Percentiles rank a stretch among this genome's conserved stretches.
Conservation (phyloP, 2,329 filamentous ascomycete species). For the Penicillium occitanis region DNA sequence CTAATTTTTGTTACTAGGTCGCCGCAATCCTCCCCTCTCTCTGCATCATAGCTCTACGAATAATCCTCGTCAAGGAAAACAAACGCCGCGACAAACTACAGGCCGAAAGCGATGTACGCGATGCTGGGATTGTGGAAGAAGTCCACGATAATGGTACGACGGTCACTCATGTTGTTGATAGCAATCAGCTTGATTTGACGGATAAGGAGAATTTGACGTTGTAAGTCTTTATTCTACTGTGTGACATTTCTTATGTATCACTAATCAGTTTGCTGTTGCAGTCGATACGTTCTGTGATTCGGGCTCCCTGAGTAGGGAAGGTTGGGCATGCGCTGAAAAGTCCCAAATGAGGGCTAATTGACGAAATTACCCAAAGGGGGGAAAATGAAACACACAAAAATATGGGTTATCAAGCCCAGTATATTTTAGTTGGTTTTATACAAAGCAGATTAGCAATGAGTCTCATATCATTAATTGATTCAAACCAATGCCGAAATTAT, state of each 20-base stretch:
- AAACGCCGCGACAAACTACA: constrained; percentile 37
- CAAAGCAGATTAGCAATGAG: neutral
- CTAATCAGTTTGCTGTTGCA: neutral
- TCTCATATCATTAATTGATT: neutral
- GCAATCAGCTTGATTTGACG: constrained; percentile 39
- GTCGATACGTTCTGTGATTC: constrained; percentile 16
- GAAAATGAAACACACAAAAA: neutral
- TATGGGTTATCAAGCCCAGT: neutral
- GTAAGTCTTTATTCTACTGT: constrained; percentile 22
- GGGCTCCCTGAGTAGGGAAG: neutral
- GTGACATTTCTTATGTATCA: neutral
- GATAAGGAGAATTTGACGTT: constrained; percentile 38
- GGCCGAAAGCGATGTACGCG: constrained; percentile 24
- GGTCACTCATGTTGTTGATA: constrained; percentile 34
- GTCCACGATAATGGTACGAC: constrained; percentile 28
- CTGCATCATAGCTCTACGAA: constrained; percentile 43
- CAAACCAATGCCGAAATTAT: neutral
- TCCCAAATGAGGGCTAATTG: neutral
- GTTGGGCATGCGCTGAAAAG: neutral
- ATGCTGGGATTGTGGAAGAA: constrained; percentile 30
- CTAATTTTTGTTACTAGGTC: constrained; percentile 33
- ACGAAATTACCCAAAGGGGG: neutral
- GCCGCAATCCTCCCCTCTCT: constrained; percentile 42
- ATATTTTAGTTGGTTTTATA: neutral
- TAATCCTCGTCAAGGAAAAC: constrained; percentile 45